phyloP scores from a whole-genome alignment of 2,329 filamentous ascomycete genomes.

The Pseudogymnoascus sp. region DNA sequence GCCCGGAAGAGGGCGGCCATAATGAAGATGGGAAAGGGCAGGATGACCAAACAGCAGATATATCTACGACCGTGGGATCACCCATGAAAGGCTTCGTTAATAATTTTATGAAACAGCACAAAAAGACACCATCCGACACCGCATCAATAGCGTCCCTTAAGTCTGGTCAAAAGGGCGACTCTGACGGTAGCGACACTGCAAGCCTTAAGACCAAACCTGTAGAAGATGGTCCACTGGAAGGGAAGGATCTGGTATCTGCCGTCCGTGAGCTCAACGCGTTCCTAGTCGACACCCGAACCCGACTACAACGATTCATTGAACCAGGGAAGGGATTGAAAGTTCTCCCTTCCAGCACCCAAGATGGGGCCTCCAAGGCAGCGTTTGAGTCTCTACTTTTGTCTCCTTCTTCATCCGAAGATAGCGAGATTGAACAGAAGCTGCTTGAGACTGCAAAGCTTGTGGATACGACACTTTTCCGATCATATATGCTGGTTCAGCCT shows the following conservation, averaged over 20 bases:
- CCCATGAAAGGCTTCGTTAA: constrained; percentile 31
- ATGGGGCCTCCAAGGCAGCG: constrained; percentile 40
- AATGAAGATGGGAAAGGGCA: constrained; percentile 36
- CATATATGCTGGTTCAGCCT: constrained; percentile 88
- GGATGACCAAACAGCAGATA: constrained; percentile 37
- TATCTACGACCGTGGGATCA: constrained; percentile 18
- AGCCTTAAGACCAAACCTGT: constrained; percentile 41
- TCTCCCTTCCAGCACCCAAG: constrained; percentile 33
- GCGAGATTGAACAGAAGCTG: constrained; percentile 63
- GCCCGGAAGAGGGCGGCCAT: constrained; percentile 23
- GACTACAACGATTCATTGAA: constrained; percentile 55
- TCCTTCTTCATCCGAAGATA: constrained; percentile 30
- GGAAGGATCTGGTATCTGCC: constrained; percentile 75
- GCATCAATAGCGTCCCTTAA: constrained; percentile 54
- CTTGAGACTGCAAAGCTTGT: constrained; percentile 73
- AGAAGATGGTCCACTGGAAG: constrained; percentile 54
- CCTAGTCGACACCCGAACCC: constrained; percentile 72
- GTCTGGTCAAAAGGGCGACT: constrained; percentile 33
- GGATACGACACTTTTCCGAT: constrained; percentile 88
- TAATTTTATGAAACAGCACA: constrained; percentile 32
- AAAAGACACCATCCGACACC: constrained; percentile 33
- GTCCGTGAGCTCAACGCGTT: constrained; percentile 80
- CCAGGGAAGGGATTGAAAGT: constrained; percentile 52
- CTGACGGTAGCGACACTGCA: constrained; percentile 46
- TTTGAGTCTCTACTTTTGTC: constrained; percentile 50